phyloP scores from a whole-genome alignment of 2,329 filamentous ascomycete genomes.

The Basipetospora chlamydospora region DNA sequence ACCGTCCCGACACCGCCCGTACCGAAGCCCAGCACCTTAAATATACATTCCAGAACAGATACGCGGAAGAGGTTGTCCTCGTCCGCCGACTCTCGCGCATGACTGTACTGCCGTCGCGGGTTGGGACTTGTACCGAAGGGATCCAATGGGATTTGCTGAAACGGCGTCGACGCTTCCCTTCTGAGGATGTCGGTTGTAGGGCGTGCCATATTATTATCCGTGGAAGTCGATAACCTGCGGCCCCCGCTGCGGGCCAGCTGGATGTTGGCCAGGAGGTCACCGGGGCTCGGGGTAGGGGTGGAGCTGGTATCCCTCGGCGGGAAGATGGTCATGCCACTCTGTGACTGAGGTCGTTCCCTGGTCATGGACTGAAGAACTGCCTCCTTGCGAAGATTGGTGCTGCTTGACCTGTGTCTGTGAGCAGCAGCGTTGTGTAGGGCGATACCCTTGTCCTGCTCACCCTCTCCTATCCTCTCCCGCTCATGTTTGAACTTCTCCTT shows the following conservation, averaged over 20 bases:
- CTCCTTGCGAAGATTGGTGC: slow-evolving; percentile 63
- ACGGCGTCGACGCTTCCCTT: slow-evolving; percentile 26
- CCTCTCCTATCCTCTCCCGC: slow-evolving; percentile 63
- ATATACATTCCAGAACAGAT: slow-evolving; percentile 87
- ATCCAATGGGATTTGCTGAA: slow-evolving; percentile 36
- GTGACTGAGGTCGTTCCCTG: slow-evolving; percentile 29
- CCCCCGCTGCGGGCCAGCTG: slow-evolving; percentile 51
- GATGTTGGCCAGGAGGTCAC: slow-evolving; percentile 68
- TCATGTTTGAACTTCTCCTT: slow-evolving; percentile 90
- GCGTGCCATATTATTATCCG: slow-evolving; percentile 11
- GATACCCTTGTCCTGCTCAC: slow-evolving; percentile 82
- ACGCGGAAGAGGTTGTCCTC: slow-evolving; percentile 82
- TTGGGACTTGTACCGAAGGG: slow-evolving; percentile 35
- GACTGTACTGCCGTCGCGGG: slow-evolving; percentile 32
- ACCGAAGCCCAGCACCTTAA: slow-evolving; percentile 78
- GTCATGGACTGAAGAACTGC: slow-evolving; percentile 55
- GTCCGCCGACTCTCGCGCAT: slow-evolving; percentile 68
- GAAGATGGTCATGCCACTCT: slow-evolving; percentile 24
- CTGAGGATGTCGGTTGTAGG: slow-evolving; percentile 9
- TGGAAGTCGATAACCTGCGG: slow-evolving; percentile 21
- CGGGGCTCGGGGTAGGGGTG: slow-evolving; percentile 45
- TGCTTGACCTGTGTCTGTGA: slow-evolving; percentile 49
- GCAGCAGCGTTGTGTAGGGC: slow-evolving; percentile 71
- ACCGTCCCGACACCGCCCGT: slow-evolving; percentile 50
- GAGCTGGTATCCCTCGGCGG: slow-evolving; percentile 26